Percentiles rank a stretch among this genome's conserved stretches.
Conservation (phyloP, 352 stramenopile genomes). For the Globisporangium cederbergense region DNA sequence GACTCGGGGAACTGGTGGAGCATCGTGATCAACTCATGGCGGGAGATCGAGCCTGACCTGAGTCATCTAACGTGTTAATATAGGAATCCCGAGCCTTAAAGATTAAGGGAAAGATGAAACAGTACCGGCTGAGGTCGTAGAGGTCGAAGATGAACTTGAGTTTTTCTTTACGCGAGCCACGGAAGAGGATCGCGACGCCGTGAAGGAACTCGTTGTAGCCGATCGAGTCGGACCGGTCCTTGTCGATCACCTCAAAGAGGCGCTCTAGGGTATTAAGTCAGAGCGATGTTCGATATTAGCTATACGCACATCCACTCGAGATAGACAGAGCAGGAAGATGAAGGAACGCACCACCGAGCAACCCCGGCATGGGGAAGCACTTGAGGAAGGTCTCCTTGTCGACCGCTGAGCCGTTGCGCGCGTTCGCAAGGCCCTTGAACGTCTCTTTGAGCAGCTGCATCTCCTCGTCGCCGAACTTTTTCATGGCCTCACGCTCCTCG, state of each 20-base stretch:
- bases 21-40: constrained; percentile 82
- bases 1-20: constrained; percentile 82
- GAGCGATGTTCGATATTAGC: not conserved
- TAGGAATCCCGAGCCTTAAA: not conserved
- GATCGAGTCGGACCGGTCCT: constrained; percentile 83
- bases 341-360: constrained; percentile 64
- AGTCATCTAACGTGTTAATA: not conserved
- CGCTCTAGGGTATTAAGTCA: constrained; percentile 38
- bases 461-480: constrained; percentile 75
- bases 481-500: constrained; percentile 66
- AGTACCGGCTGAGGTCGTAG: constrained; percentile 87
- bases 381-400: constrained; percentile 95
- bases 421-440: constrained; percentile 70
- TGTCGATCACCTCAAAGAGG: constrained; percentile 92
- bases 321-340: not conserved
- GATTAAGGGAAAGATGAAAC: not conserved
- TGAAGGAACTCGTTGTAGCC: constrained; percentile 92
- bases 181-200: constrained; percentile 82
- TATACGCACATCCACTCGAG: no score
- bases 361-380: constrained; percentile 88
- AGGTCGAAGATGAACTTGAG: constrained; percentile 93
- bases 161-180: constrained; percentile 87
- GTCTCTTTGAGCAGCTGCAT: constrained; percentile 76
- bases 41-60: constrained; percentile 82
- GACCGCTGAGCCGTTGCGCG: constrained; percentile 61